A percentile compares a stretch with the other conserved stretches of the same genome.
These are phyloP conservation scores for Torulaspora pretoriensis DNA, from an alignment of 1,139 yeast genomes.

Conservation along the genomic window DNA sequence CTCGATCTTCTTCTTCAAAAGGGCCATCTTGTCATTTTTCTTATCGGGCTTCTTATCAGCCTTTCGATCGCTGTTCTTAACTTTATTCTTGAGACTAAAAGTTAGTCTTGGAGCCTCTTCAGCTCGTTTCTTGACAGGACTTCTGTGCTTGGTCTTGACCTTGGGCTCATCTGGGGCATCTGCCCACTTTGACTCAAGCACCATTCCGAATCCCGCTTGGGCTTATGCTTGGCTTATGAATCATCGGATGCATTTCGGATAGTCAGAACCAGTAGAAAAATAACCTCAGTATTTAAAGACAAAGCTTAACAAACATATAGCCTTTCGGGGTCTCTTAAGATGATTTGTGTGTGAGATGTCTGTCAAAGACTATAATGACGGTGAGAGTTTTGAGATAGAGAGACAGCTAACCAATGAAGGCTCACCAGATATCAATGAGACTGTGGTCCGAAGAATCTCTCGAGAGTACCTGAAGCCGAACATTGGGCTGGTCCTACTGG, in stretches of 20 bases:
- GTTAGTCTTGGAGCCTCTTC: conserved; percentile 3
- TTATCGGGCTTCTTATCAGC: conserved; percentile 2
- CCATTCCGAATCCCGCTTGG: conserved; percentile 6
- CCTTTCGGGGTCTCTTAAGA: background rate
- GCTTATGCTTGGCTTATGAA: no score
- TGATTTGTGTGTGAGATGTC: background rate
- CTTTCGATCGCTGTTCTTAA: conserved; percentile 1
- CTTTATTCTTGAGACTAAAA: conserved; percentile 11
- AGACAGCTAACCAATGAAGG: background rate
- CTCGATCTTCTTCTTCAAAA: conserved; percentile 31
- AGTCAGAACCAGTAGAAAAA: background rate
- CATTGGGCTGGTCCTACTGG: conserved; percentile 43
- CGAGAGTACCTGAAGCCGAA: conserved; percentile 28
- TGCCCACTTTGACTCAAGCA: conserved; percentile 16
- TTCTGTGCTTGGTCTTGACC: conserved; percentile 1
- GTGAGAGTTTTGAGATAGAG: conserved; percentile 1
- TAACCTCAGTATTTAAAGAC: background rate
- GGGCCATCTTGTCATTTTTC: conserved; percentile 11
- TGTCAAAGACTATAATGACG: background rate
- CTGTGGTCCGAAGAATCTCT: conserved; percentile 11
- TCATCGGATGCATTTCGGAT: background rate
- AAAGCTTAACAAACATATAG: background rate
- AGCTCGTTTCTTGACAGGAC: background rate
- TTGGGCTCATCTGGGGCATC: conserved; percentile 11
- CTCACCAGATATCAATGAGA: background rate